Conservation (phyloP, 805 yeast genomes). For the Millerago galiae region DNA sequence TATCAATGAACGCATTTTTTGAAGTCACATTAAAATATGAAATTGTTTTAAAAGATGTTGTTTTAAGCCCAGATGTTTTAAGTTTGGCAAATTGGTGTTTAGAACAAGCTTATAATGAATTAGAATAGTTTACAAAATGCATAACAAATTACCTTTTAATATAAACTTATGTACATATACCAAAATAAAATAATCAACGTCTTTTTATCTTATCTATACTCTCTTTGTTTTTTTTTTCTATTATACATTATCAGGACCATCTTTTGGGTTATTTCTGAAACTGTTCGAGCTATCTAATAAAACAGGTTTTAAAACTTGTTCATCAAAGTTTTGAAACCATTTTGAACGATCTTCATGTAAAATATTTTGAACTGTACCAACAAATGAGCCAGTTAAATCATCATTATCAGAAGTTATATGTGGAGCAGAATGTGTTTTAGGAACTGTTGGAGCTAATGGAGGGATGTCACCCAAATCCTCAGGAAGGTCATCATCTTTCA, state of each 20-base stretch:
- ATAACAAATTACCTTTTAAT: neutral
- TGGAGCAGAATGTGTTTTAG: conserved; percentile 8
- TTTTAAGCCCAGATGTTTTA: conserved; percentile 55
- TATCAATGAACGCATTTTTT: conserved; percentile 57
- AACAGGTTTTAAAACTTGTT: conserved; percentile 88
- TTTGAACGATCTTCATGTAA: conserved; percentile 66
- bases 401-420: neutral
- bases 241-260: conserved; percentile 3
- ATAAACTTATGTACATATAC: neutral
- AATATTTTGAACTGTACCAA: conserved; percentile 21
- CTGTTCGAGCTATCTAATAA: conserved; percentile 50
- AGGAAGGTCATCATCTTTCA: conserved; percentile 19
- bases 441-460: conserved; percentile 18
- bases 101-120: conserved; percentile 53
- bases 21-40: conserved; percentile 61
- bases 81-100: conserved; percentile 68
- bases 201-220: neutral
- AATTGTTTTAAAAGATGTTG: conserved; percentile 55
- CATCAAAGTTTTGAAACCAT: conserved; percentile 94
- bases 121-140: conserved; percentile 13
- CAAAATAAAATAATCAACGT: neutral
- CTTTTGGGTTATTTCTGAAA: conserved; percentile 10
- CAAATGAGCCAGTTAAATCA: conserved; percentile 11
- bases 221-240: neutral
- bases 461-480: conserved; percentile 21